These are phyloP conservation scores for Psilocybe sp. DNA, from an alignment of 768 basidiomycete species.

Conservation along the genomic window DNA sequence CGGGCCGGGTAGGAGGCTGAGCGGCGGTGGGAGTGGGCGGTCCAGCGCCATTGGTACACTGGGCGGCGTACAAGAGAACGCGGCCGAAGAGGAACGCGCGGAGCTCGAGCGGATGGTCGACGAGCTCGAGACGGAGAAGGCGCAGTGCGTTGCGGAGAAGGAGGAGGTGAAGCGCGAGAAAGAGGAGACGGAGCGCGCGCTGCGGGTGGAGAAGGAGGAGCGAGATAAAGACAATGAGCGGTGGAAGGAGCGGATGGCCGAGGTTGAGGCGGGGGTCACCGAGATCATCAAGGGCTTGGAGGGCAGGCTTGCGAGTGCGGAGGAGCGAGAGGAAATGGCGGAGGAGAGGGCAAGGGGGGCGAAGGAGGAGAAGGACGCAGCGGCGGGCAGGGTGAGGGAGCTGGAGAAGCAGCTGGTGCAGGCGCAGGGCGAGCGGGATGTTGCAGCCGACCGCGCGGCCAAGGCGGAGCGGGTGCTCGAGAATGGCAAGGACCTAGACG, in stretches of 20 bases:
- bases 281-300: slow-evolving; percentile 68
- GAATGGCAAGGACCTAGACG: slow-evolving; percentile 65
- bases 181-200: slow-evolving; percentile 58
- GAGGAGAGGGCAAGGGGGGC: slow-evolving; percentile 34
- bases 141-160: slow-evolving; percentile 44
- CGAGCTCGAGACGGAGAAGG: slow-evolving; percentile 45
- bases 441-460: slow-evolving; percentile 54
- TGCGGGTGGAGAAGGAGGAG: slow-evolving; percentile 58
- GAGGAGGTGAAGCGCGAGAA: slow-evolving; percentile 41
- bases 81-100: slow-evolving; percentile 70
- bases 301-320: slow-evolving; percentile 48
- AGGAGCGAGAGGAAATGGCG: slow-evolving; percentile 38
- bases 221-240: slow-evolving; percentile 65
- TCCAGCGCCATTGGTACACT: slow-evolving; percentile 52
- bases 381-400: slow-evolving; percentile 37
- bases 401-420: slow-evolving; percentile 43
- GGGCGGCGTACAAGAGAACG: slow-evolving; percentile 64
- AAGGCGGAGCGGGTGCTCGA: slow-evolving; percentile 66
- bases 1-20: slow-evolving; percentile 29
- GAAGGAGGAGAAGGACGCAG: too few species aligned
- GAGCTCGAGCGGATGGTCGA: slow-evolving; percentile 52
- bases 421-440: slow-evolving; percentile 49
- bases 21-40: slow-evolving; percentile 39
- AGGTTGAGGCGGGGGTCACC: slow-evolving; percentile 69
- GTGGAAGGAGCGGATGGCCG: slow-evolving; percentile 69